Evolutionary conservation across 176 grass and related monocot genomes (phyloP), one percentile per base, ranked within the genome.

Genomic region (Ananas comosus): DNA sequence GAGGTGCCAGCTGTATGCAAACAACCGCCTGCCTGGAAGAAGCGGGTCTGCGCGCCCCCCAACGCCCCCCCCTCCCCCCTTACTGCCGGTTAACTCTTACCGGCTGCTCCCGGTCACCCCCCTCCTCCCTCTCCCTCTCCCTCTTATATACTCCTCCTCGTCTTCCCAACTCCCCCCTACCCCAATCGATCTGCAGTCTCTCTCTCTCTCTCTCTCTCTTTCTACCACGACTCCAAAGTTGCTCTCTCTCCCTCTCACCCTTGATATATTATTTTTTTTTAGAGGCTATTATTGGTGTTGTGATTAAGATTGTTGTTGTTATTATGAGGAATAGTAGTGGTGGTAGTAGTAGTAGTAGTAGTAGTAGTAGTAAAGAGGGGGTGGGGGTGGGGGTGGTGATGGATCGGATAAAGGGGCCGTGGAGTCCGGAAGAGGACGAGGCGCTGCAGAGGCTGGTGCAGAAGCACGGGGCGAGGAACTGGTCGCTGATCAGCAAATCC

Each of bases 341-440:
- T 1, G 22, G 22, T 1, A 23, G 22, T 1, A 1, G 22, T 1
- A 23, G 22, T 1, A 23, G 22, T 1, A 23, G 22, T 1, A 23
- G 22, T 1, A 23, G 22, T n/a, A n/a, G n/a, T n/a, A 23, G 22
- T n/a, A 23, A 1, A 23, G 22, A 23, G 22, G 1, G 22, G 22
- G 22, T 10, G 16, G 56, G 7, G n/a, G 16, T 18, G 14, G 21
- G 22, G 16, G 56, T 6, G n/a, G 7, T 19, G 14, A 10, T 61
- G 17, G 56, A 61, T 61, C 56, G 88, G 88, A 97, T 92, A 69
- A 97, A 92, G 71, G 93, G 93, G 0, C 93, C 93, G 0, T 97
- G 93, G 93, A 97, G 93, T 66, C 89, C 93, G 1, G 93, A 97
- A 84, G 93, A 97, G 64, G 89, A 97, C 76, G 86, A 88, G 73